Conservation (phyloP, 2,329 filamentous ascomycete species). For the Claviceps maximensis region DNA sequence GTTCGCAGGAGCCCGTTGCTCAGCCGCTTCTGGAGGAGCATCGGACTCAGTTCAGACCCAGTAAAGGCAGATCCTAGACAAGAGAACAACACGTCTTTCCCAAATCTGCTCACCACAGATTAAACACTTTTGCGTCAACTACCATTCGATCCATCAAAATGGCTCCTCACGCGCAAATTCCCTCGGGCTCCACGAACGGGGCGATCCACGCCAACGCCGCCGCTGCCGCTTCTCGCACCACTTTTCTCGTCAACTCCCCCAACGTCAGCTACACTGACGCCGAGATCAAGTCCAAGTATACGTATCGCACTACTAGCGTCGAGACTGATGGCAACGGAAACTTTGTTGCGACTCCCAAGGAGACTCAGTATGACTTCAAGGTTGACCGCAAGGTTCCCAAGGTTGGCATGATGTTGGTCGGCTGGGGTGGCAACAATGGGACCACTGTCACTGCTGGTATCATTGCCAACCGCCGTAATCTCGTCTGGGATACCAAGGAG, state of each 20-base stretch:
- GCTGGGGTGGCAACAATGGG: constrained; percentile 96
- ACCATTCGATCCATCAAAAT: constrained; percentile 39
- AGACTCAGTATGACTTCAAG: constrained; percentile 94
- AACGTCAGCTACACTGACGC: constrained; percentile 83
- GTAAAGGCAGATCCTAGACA: constrained; percentile 31
- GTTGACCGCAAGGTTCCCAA: constrained; percentile 87
- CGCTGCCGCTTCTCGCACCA: constrained; percentile 36
- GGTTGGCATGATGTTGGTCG: constrained; percentile 93
- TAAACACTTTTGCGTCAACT: constrained; percentile 11
- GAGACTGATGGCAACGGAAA: constrained; percentile 58
- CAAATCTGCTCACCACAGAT: constrained; percentile 5
- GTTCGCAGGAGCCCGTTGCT: constrained; percentile 92
- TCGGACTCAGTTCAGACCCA: constrained; percentile 49
- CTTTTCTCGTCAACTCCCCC: constrained; percentile 82
- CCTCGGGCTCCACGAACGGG: constrained; percentile 44
- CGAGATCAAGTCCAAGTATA: constrained; percentile 87
- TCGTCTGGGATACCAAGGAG: constrained; percentile 90
- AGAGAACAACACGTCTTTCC: constrained; percentile 1
- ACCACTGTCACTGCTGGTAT: constrained; percentile 95
- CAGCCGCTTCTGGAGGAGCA: constrained; percentile 74
- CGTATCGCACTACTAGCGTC: constrained; percentile 87
- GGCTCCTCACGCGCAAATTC: constrained; percentile 77
- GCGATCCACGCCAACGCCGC: constrained; percentile 41
- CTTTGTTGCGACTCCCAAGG: constrained; percentile 71
- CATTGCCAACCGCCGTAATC: constrained; percentile 77